Evolutionary conservation across 2,329 filamentous ascomycete genomes (phyloP), one percentile per base, ranked within the genome.

Genomic region (Cladosporium halotolerans): DNA sequence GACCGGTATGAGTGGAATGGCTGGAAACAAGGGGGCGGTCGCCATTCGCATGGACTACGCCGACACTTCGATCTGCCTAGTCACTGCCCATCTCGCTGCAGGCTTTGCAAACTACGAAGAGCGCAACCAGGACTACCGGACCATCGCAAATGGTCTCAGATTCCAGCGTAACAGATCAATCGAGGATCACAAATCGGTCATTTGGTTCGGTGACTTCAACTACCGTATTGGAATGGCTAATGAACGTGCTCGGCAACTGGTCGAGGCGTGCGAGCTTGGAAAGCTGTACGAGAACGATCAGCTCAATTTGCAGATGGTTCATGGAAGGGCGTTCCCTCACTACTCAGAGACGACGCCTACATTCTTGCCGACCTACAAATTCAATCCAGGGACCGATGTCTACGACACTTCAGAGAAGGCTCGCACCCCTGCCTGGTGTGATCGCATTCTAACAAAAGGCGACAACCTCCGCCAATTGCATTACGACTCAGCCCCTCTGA

Each of bases 151-250:
- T 56, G 93, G 93, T 3, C 72, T 99, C 33, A 82, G 88, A 38
- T 99, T 99, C 66, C 92, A 96, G 69, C 82, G 89, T 52, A 96
- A 96, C 64, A 79, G 90, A 54, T 82, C 86, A 4, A 97, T 99
- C 57, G 89, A 93, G 62, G 87, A 97, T 67, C 93, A 99, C 66
- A 89, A 86, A 59, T 85, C 88, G 18, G 85, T 97, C 34, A 85
- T 96, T 50, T 99, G 93, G 92, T 79, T 96, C 40, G 93, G 93
- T 4, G 93, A 99, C 69, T 99, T 99, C 76, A 99, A 99, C 67
- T 99, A 99, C 70, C 86, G 93, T 14, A 95, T 99, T 62, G 92
- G 91, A 1, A 77, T 97, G 54, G 80, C 79, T 42, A 83, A 89
- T 59, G 89, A 96, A 38, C 84, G 79, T 55, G 88, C 89, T 7